These are phyloP conservation scores for Rosa multiflora DNA, from an alignment of 306 rosid species.

Conservation along the genomic window DNA sequence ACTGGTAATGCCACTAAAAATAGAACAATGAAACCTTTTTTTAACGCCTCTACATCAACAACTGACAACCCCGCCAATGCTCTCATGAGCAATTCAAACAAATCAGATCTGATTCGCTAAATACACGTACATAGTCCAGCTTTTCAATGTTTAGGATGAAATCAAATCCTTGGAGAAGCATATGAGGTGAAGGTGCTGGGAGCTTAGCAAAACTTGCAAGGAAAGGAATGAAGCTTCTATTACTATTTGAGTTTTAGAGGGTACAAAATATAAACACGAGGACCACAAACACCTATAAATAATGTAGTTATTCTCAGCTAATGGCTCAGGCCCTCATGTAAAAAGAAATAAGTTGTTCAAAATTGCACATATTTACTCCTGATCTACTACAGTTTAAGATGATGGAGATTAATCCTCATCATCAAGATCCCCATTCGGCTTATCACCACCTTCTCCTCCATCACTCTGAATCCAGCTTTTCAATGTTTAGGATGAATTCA, in stretches of 20 bases:
- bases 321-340: slow-evolving; percentile 9
- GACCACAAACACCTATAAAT: slow-evolving; percentile 20
- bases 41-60: neutral
- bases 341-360: slow-evolving; percentile 6
- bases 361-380: slow-evolving; percentile 21
- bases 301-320: slow-evolving; percentile 18
- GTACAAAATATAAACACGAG: slow-evolving; percentile 3
- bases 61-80: neutral
- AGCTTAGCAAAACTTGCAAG: neutral
- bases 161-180: neutral
- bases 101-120: neutral
- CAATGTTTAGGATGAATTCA: neutral
- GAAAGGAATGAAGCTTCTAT: neutral
- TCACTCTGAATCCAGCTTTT: slow-evolving; percentile 43
- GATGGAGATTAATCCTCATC: slow-evolving; percentile 41
- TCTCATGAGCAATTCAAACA: neutral
- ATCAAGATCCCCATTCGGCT: slow-evolving; percentile 45
- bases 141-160: neutral
- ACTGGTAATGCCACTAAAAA: no score
- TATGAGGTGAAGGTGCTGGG: neutral
- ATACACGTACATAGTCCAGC: neutral
- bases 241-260: neutral
- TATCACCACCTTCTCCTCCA: slow-evolving; percentile 50
- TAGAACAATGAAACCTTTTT: neutral
- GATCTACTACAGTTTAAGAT: neutral